Conservation (phyloP, 352 stramenopile genomes). For the Pythium aphanidermatum region DNA sequence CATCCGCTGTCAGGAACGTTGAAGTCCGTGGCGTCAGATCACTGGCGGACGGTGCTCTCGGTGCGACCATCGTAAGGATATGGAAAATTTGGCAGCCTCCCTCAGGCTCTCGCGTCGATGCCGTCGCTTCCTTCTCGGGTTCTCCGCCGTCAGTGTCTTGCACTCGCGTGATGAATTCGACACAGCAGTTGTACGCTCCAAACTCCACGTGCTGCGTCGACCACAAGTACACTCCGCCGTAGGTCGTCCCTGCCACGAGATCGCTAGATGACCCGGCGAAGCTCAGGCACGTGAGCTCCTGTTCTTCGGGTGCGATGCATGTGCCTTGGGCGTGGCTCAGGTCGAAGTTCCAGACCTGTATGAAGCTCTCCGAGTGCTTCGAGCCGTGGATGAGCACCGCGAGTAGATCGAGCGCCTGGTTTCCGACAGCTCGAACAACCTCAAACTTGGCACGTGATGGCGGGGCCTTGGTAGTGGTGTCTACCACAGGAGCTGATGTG, state of each 20-base stretch:
- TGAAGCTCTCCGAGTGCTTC: constrained; percentile 39
- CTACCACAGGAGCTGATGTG: not conserved
- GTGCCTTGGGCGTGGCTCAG: constrained; percentile 57
- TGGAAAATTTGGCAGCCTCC: constrained; percentile 7
- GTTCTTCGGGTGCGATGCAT: constrained; percentile 24
- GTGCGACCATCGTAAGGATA: constrained; percentile 8
- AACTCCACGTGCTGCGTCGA: constrained; percentile 3
- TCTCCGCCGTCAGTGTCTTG: too few relatives aligned
- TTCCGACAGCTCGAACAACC: constrained; percentile 44
- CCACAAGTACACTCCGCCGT: constrained; percentile 47
- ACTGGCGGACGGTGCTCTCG: too few relatives aligned
- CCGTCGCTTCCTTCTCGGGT: too few relatives aligned
- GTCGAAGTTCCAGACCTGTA: constrained; percentile 76
- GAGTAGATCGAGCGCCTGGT: constrained; percentile 40
- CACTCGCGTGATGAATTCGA: not conserved
- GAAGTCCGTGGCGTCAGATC: not conserved
- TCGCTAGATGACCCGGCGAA: constrained; percentile 40
- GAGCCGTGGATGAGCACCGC: constrained; percentile 37
- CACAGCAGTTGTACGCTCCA: not conserved
- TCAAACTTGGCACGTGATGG: constrained; percentile 25
- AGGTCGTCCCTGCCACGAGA: constrained; percentile 44
- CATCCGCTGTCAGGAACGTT: constrained; percentile 14
- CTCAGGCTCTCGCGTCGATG: not conserved
- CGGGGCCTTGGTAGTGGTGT: not conserved
- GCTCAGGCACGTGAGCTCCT: constrained; percentile 50